Percentiles rank a stretch among this genome's conserved stretches.
Conservation (phyloP, 2,329 filamentous ascomycete genomes). For the Xylariaceae sp. region DNA sequence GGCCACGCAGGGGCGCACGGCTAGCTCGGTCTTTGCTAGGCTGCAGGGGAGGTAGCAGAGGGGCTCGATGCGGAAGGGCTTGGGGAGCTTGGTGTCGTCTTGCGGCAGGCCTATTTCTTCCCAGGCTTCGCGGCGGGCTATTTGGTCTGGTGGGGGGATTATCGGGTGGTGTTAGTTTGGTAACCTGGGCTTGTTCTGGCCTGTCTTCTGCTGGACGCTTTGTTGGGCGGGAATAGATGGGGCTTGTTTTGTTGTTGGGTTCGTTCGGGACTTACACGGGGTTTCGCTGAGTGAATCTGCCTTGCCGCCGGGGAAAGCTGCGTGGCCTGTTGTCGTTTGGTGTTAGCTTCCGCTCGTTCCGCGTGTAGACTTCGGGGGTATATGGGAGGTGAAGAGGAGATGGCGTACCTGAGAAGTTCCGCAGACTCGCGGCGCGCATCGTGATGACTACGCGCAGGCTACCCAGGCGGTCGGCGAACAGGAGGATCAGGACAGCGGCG, state of each 20-base stretch:
- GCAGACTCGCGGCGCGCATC: slow-evolving; percentile 60
- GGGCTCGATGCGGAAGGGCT: slow-evolving; percentile 79
- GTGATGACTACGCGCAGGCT: slow-evolving; percentile 70
- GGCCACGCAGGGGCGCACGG: slow-evolving; percentile 71
- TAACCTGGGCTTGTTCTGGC: too few species aligned
- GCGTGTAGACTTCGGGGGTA: neutral
- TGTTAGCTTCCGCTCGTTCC: neutral
- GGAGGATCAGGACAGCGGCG: slow-evolving; percentile 80
- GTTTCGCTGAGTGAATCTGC: slow-evolving; percentile 55
- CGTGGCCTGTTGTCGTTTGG: slow-evolving; percentile 53
- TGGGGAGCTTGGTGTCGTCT: slow-evolving; percentile 62
- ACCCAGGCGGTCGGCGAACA: slow-evolving; percentile 79
- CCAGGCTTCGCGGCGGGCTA: slow-evolving; percentile 81
- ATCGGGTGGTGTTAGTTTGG: neutral
- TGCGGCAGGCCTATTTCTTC: slow-evolving; percentile 90
- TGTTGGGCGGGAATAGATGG: neutral
- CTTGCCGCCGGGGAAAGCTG: slow-evolving; percentile 79
- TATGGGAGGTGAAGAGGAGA: neutral
- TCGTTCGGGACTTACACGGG: slow-evolving; percentile 48
- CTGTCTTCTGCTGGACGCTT: neutral
- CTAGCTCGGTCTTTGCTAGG: slow-evolving; percentile 68
- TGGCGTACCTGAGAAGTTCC: slow-evolving; percentile 60
- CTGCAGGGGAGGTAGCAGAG: slow-evolving; percentile 78
- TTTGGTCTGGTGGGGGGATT: slow-evolving; percentile 55
- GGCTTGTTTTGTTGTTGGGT: neutral